phyloP scores from a whole-genome alignment of 1,139 yeast species.

The Nakaseomyces kungkrabaensis region DNA sequence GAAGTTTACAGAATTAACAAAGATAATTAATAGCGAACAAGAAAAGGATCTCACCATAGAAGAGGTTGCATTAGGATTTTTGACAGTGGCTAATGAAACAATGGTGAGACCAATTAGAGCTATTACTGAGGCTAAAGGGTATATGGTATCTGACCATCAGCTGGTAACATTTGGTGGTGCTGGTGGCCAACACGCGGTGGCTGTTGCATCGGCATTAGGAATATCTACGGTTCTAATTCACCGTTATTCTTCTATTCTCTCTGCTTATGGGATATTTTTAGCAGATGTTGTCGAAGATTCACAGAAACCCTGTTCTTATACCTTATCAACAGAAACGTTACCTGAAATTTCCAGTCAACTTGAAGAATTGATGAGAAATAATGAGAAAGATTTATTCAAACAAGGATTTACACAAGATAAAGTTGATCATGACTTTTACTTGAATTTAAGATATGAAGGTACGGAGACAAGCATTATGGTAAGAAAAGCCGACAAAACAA shows the following conservation, averaged over 20 bases:
- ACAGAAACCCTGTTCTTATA: conserved; percentile 46
- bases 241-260: conserved; percentile 43
- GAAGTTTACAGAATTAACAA: conserved; percentile 36
- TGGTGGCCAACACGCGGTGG: conserved; percentile 49
- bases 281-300: conserved; percentile 56
- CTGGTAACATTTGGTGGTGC: conserved; percentile 51
- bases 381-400: conserved; percentile 10
- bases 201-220: conserved; percentile 42
- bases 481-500: conserved; percentile 28
- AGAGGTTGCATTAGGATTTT: conserved; percentile 44
- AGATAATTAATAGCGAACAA: conserved; percentile 34
- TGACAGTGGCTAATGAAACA: conserved; percentile 44
- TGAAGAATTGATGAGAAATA: conserved; percentile 14
- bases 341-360: conserved; percentile 30
- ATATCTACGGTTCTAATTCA: conserved; percentile 40
- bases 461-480: conserved; percentile 81
- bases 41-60: conserved; percentile 31
- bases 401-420: conserved; percentile 36
- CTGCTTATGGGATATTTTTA: conserved; percentile 48
- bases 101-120: conserved; percentile 51
- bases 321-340: conserved; percentile 31
- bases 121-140: conserved; percentile 47
- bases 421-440: conserved; percentile 46
- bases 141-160: conserved; percentile 36
- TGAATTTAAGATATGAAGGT: conserved; percentile 77